Percentiles rank a stretch among this genome's conserved stretches.
phyloP scores from a whole-genome alignment of 345 rosid species.

The Salix brachista region DNA sequence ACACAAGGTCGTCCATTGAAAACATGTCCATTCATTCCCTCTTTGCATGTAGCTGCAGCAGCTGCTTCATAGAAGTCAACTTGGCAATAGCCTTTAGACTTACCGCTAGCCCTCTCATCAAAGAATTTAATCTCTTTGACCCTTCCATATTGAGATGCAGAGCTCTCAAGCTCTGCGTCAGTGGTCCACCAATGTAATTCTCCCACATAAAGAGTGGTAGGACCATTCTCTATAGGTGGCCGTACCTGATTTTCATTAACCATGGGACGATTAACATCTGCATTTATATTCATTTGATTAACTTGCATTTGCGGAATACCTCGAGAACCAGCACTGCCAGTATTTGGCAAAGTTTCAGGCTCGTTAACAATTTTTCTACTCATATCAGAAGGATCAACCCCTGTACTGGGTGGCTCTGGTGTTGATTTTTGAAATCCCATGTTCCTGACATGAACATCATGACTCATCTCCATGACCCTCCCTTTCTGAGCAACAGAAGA shows the following conservation, averaged over 20 bases:
- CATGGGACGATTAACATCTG: slow-evolving; percentile 12
- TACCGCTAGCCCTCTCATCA: slow-evolving; percentile 84
- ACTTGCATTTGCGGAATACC: slow-evolving; percentile 43
- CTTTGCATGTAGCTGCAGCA: slow-evolving; percentile 76
- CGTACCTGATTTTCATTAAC: slow-evolving; percentile 59
- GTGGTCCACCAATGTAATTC: slow-evolving; percentile 94
- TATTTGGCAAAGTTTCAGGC: slow-evolving; percentile 44
- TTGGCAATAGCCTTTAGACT: slow-evolving; percentile 89
- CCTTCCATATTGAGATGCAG: slow-evolving; percentile 66
- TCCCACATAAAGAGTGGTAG: slow-evolving; percentile 66
- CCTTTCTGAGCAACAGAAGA: slow-evolving; percentile 47
- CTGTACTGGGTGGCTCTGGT: slow-evolving; percentile 33
- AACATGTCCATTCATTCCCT: slow-evolving; percentile 66
- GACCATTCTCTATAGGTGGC: slow-evolving; percentile 61
- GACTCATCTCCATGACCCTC: slow-evolving; percentile 25
- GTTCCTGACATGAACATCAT: slow-evolving; percentile 46
- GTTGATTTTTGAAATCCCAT: slow-evolving; percentile 46
- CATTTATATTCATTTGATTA: slow-evolving; percentile 49
- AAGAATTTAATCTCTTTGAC: slow-evolving; percentile 80
- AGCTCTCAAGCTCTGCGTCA: slow-evolving; percentile 73
- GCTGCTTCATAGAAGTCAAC: slow-evolving; percentile 67
- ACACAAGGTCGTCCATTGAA: slow-evolving; percentile 80
- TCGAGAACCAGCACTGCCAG: slow-evolving; percentile 47
- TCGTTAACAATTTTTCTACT: slow-evolving; percentile 44
- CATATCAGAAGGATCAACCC: slow-evolving; percentile 39